A percentile compares a stretch with the other conserved stretches of the same genome.
Evolutionary conservation across 257 asterid genomes (phyloP).

Genomic region (Parsonsia alboflavescens): DNA sequence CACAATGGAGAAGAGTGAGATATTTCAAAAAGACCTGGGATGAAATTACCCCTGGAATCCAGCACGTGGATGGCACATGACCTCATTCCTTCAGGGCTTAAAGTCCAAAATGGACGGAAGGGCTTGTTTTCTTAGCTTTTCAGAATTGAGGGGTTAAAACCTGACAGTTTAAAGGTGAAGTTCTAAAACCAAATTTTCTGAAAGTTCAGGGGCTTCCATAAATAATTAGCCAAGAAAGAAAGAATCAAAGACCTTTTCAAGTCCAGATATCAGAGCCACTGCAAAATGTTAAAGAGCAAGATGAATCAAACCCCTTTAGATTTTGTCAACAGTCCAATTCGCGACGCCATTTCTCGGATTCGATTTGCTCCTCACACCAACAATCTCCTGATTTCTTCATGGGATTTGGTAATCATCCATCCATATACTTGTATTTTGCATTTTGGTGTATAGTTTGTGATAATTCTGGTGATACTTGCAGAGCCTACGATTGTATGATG

Average conservation of each 20-base stretch:
- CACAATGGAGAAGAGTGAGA: no score
- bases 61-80: no score
- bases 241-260: not conserved
- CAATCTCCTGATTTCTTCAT: conserved; percentile 72
- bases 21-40: no score
- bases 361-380: conserved; percentile 70
- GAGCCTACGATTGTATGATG: conserved; percentile 79
- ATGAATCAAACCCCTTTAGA: conserved; percentile 46
- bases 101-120: no score
- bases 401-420: conserved; percentile 66
- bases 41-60: no score
- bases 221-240: no score
- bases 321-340: conserved; percentile 40
- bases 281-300: not conserved
- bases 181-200: no score
- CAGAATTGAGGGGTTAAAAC: no score
- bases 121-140: no score
- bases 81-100: no score
- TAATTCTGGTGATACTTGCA: conserved; percentile 24
- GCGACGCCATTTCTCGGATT: conserved; percentile 71
- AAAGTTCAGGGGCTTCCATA: no score
- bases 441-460: conserved; percentile 2
- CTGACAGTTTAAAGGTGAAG: no score
- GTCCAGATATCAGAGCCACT: not conserved
- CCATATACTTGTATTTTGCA: not conserved